Conservation (phyloP, 148 eudicot genomes). For the Arbutus unedo region DNA sequence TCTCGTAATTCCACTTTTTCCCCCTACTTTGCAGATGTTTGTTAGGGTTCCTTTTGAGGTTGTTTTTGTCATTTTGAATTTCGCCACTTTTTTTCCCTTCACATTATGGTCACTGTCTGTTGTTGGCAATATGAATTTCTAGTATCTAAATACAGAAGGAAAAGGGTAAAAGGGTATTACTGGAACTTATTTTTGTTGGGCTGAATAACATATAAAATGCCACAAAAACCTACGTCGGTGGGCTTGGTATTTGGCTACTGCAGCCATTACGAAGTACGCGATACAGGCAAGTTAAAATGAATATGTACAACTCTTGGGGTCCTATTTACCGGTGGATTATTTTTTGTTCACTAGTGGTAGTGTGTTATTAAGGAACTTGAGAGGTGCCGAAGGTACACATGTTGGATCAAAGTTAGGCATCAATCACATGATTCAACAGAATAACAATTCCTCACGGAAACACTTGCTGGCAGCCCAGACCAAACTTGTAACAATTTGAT, state of each 20-base stretch:
- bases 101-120: not conserved
- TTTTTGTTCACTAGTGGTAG: not conserved
- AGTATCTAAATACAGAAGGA: not conserved
- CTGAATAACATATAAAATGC: not conserved
- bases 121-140: not conserved
- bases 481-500: constrained; percentile 19
- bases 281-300: not conserved
- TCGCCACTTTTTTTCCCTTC: not conserved
- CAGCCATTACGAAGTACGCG: not conserved
- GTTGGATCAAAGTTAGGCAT: constrained; percentile 8
- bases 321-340: not conserved
- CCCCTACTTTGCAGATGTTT: constrained; percentile 28
- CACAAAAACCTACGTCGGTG: not conserved
- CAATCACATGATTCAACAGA: not conserved
- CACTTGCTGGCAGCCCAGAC: constrained; percentile 6
- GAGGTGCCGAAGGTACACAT: not conserved
- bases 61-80: constrained; percentile 4
- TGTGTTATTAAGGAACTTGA: not conserved
- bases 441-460: not conserved
- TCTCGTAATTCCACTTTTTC: constrained; percentile 18
- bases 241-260: not conserved
- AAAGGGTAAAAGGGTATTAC: not conserved
- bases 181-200: not conserved
- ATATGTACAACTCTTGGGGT: not conserved
- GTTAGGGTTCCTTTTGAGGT: constrained; percentile 35